phyloP scores from a whole-genome alignment of 1,284 basidiomycete species.

The Pascua sp. region DNA sequence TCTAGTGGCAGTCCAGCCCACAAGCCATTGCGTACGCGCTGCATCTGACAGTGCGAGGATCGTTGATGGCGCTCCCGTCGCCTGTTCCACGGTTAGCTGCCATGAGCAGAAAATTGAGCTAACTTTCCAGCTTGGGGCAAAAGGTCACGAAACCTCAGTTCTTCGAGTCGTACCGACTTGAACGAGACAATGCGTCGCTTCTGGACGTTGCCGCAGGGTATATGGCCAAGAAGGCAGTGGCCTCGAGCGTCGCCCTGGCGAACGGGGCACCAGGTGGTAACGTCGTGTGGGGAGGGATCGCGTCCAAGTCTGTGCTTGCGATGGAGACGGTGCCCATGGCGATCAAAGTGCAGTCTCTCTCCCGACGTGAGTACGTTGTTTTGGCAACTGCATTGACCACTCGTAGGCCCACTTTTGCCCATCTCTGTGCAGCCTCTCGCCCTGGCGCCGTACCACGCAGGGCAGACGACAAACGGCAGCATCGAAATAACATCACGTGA shows the following conservation, averaged over 20 bases:
- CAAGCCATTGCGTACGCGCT: slow-evolving; percentile 80
- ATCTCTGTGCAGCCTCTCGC: slow-evolving; percentile 26
- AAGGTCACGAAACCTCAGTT: slow-evolving; percentile 60
- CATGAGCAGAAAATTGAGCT: neutral
- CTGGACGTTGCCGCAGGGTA: slow-evolving; percentile 41
- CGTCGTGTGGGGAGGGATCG: slow-evolving; percentile 35
- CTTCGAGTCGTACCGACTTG: slow-evolving; percentile 49
- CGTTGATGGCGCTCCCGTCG: slow-evolving; percentile 75
- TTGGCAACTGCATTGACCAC: neutral
- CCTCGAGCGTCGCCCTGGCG: slow-evolving; percentile 2
- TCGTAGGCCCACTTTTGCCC: slow-evolving; percentile 33
- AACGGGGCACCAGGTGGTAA: slow-evolving; percentile 13
- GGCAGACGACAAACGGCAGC: neutral
- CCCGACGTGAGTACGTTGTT: slow-evolving; percentile 3
- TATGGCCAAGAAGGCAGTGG: slow-evolving; percentile 30
- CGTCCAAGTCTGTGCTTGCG: slow-evolving; percentile 30
- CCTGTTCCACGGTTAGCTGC: slow-evolving; percentile 68
- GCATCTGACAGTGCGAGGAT: slow-evolving; percentile 70
- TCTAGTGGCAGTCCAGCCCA: slow-evolving; percentile 59
- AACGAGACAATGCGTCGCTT: slow-evolving; percentile 36
- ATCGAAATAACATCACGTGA: slow-evolving; percentile 5
- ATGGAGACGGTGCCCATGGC: slow-evolving; percentile 46
- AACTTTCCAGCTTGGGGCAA: slow-evolving; percentile 55
- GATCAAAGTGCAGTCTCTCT: slow-evolving; percentile 38
- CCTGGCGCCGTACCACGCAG: slow-evolving; percentile 21